Conservation (phyloP, 345 rosid species). For the Gossypium sturtianum region DNA sequence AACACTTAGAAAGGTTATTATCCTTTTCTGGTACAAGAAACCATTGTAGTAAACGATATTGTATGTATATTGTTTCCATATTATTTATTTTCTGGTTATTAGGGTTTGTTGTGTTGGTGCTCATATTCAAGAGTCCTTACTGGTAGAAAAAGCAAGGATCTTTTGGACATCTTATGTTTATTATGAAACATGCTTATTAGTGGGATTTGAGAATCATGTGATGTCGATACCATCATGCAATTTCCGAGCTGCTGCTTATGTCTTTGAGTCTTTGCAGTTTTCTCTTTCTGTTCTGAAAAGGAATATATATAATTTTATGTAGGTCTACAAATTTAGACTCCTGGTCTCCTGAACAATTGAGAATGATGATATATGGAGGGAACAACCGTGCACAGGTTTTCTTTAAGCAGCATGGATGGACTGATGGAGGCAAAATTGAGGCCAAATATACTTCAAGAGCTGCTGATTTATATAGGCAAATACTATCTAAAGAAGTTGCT, state of each 20-base stretch:
- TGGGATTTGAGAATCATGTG: background rate
- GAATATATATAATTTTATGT: background rate
- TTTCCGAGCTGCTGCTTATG: background rate
- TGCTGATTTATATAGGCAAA: conserved; percentile 80
- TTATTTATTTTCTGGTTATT: background rate
- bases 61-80: background rate
- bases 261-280: background rate
- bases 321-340: conserved; percentile 98
- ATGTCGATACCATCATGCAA: background rate
- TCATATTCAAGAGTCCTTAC: background rate
- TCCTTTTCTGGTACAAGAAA: background rate
- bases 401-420: conserved; percentile 98
- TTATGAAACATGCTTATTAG: background rate
- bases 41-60: background rate
- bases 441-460: conserved; percentile 95
- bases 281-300: background rate
- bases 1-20: background rate
- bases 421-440: conserved; percentile 79
- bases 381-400: conserved; percentile 84
- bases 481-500: conserved; percentile 82
- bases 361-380: conserved; percentile 79
- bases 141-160: background rate
- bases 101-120: background rate
- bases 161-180: background rate
- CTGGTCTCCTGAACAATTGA: conserved; percentile 87